Base-by-base conservation (phyloP, 73 alveolate species). In the Symbiodinium pilosum region DNA sequence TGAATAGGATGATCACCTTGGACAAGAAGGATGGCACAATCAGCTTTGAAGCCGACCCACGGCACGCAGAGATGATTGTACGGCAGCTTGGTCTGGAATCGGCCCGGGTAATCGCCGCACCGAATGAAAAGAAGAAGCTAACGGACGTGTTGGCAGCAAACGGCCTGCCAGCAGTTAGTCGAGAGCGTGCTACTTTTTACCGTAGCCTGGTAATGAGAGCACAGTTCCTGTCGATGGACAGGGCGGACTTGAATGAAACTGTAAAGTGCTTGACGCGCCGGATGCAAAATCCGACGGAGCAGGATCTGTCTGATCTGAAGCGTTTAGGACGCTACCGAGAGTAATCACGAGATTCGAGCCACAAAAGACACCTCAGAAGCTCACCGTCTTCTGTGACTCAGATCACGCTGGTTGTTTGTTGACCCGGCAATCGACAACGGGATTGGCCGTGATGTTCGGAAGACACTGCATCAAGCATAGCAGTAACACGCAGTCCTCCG, bases 341-440 rank as follows among this genome's bases (percentile, higher is more conserved):
- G 73, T 84, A 1, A 20, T 16, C 12, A 43, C 64, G 1, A 21
- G 14, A 4, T 52, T 52, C 26, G n/a, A 56, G 16, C 59, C 56
- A 3, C 94, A 86, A 38, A n/a, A 47, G 43, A 86, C 30, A 84
- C 69, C 43, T 34, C 9, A 34, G 30, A 47, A 30, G 38, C 41
- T 86, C 8, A 32, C 41, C 9, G 94, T 86, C 42, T 86, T 52
- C 92, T 52, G 52, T 36, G 95, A 88, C 38, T 8, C 52, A 4
- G 95, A 88, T 39, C 95, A 88, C 28, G 95, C 95, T 2, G 95
- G 95, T 21, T 38, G 73, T n/a, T n/a, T 68, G 44, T 26, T 64
- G 28, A 88, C 95, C 2, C 26, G 95, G 3, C 41, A 24, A 42
- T 11, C 52, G 1, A 88, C 87, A 26, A 64, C 87, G 2, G 95